Conservation (phyloP, 2,329 filamentous ascomycete species). For the Knufia fluminis region DNA sequence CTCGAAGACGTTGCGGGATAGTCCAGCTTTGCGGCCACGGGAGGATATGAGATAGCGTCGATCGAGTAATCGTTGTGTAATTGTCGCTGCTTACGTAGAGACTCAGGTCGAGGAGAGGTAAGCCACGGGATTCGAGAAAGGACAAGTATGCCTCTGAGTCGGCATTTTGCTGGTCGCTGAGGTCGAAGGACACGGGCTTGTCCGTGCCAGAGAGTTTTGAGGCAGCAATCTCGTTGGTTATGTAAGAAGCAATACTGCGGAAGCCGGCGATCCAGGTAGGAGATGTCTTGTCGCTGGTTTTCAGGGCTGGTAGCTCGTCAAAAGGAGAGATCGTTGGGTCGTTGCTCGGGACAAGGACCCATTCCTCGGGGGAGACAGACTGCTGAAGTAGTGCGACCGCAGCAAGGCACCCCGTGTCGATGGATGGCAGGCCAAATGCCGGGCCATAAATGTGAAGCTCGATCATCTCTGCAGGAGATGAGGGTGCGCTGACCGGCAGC, state of each 20-base stretch:
- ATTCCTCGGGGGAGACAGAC: constrained; percentile 50
- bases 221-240: constrained; percentile 20
- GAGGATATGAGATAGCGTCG: constrained; percentile 69
- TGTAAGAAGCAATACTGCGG: constrained; percentile 44
- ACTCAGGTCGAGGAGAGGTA: constrained; percentile 70
- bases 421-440: constrained; percentile 78
- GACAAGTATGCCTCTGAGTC: constrained; percentile 44
- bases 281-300: constrained; percentile 37
- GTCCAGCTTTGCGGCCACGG: constrained; percentile 85
- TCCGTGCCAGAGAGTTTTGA: constrained; percentile 37
- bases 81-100: constrained; percentile 87
- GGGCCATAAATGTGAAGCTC: constrained; percentile 78
- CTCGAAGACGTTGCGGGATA: constrained; percentile 63
- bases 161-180: constrained; percentile 36
- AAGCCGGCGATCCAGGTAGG: constrained; percentile 44
- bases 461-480: background rate
- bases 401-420: constrained; percentile 84
- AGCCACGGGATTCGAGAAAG: constrained; percentile 66
- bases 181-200: constrained; percentile 40
- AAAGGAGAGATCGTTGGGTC: constrained; percentile 60
- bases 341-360: constrained; percentile 64
- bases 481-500: background rate
- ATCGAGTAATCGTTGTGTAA: constrained; percentile 67
- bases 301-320: constrained; percentile 51
- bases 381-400: constrained; percentile 66